These are phyloP conservation scores for Gaeumannomyces tritici DNA, from an alignment of 2,329 filamentous ascomycete genomes.

Conservation along the genomic window DNA sequence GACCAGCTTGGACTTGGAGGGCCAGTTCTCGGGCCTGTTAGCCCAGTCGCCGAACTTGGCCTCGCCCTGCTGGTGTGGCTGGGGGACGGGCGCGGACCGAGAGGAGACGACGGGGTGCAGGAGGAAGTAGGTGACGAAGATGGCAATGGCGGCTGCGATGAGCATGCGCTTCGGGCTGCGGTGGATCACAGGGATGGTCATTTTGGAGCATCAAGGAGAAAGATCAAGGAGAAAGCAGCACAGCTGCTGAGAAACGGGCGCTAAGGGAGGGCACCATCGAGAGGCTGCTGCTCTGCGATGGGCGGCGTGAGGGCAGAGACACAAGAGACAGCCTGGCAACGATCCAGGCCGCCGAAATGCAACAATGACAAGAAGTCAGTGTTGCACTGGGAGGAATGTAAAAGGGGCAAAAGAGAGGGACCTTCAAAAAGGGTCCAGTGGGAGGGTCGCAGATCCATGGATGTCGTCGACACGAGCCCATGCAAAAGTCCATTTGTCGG, in stretches of 20 bases:
- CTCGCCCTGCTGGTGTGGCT: not conserved
- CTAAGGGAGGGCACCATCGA: not conserved
- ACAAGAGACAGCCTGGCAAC: no score
- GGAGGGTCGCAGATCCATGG: not conserved
- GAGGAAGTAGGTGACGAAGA: not conserved
- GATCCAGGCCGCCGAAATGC: not conserved
- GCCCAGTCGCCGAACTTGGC: conserved; percentile 17
- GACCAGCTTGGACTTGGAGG: conserved; percentile 11
- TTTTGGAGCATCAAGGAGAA: not conserved
- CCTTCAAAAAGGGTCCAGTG: not conserved
- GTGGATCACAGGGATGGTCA: not conserved
- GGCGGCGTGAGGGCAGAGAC: no score
- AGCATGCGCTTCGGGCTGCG: not conserved
- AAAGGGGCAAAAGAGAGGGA: not conserved
- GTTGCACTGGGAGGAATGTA: not conserved
- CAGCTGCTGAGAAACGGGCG: not conserved
- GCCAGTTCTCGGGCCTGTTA: conserved; percentile 12
- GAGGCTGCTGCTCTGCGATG: not conserved
- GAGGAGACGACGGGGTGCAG: not conserved
- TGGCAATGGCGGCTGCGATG: not conserved
- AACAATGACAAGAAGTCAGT: not conserved
- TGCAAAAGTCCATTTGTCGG: not conserved
- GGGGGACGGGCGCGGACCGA: not conserved
- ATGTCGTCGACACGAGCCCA: not conserved
- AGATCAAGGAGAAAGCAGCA: not conserved